These are phyloP conservation scores for Stylonectria norvegica DNA, from an alignment of 2,329 filamentous ascomycete species.

Conservation along the genomic window DNA sequence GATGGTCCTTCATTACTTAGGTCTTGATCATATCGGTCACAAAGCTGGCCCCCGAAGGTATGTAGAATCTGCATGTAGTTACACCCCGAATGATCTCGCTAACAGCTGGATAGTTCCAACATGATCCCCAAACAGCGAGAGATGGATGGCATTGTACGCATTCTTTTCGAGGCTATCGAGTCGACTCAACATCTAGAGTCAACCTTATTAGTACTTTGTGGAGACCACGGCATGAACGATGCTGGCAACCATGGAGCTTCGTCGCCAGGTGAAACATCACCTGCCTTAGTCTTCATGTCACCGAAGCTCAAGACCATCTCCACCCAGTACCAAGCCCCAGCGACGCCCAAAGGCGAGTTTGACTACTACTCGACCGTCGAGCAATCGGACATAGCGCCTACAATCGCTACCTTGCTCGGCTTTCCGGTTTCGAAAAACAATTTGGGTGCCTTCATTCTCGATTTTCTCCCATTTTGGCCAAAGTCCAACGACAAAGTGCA, in stretches of 20 bases:
- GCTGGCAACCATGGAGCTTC: slow-evolving; percentile 96
- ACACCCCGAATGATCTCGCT: slow-evolving; percentile 5
- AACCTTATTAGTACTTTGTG: slow-evolving; percentile 80
- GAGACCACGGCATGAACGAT: slow-evolving; percentile 99
- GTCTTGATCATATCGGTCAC: slow-evolving; percentile 95
- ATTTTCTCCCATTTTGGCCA: slow-evolving; percentile 74
- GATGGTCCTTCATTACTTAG: slow-evolving; percentile 93
- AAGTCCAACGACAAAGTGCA: slow-evolving; percentile 53
- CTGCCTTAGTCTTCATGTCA: slow-evolving; percentile 86
- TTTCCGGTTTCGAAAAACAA: slow-evolving; percentile 89
- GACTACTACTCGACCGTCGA: slow-evolving; percentile 83
- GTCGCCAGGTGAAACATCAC: slow-evolving; percentile 88
- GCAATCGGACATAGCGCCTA: slow-evolving; percentile 91
- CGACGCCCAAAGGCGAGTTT: slow-evolving; percentile 64
- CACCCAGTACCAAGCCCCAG: slow-evolving; percentile 46
- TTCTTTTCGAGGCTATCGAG: slow-evolving; percentile 74
- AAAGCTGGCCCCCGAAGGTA: slow-evolving; percentile 86
- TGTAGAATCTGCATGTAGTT: slow-evolving; percentile 5
- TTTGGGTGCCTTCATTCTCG: slow-evolving; percentile 77
- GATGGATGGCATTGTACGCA: slow-evolving; percentile 80
- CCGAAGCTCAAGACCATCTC: slow-evolving; percentile 68
- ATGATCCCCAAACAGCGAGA: slow-evolving; percentile 92
- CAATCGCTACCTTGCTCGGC: slow-evolving; percentile 79
- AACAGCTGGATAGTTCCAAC: slow-evolving; percentile 59
- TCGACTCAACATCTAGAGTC: slow-evolving; percentile 66